These are phyloP conservation scores for Chenopodium formosanum DNA, from an alignment of 148 eudicot genomes.

Conservation along the genomic window DNA sequence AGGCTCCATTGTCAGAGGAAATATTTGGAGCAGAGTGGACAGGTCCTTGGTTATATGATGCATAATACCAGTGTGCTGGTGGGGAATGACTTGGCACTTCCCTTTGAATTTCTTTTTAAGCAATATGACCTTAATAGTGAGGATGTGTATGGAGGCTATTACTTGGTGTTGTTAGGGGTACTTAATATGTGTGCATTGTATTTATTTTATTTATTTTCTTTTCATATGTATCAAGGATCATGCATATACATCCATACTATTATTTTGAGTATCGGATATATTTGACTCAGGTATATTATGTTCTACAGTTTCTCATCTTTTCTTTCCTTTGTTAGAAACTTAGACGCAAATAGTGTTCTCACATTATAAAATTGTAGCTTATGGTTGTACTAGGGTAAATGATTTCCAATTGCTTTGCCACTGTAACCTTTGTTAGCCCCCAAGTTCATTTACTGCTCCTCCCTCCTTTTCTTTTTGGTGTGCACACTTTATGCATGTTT, in stretches of 20 bases:
- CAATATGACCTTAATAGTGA: neutral
- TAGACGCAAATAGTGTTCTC: neutral
- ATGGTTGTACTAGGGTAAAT: neutral
- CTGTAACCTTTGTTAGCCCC: neutral
- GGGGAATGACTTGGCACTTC: neutral
- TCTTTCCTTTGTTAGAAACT: neutral
- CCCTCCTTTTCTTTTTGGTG: neutral
- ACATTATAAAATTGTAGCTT: neutral
- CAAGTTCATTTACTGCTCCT: neutral
- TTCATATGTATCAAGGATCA: neutral
- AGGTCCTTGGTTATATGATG: neutral
- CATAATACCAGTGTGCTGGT: neutral
- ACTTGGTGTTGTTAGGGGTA: neutral
- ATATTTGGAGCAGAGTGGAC: neutral
- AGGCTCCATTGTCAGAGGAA: neutral
- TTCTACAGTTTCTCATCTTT: neutral
- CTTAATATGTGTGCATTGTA: neutral
- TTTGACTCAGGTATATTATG: neutral
- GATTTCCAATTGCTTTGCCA: neutral
- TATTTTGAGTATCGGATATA: neutral
- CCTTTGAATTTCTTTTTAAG: neutral
- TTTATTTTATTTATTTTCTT: too few species aligned
- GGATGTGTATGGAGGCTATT: neutral
- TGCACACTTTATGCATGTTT: neutral
- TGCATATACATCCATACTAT: neutral